Evolutionary conservation across 768 basidiomycete species (phyloP).

Genomic region (Auricularia sp.): DNA sequence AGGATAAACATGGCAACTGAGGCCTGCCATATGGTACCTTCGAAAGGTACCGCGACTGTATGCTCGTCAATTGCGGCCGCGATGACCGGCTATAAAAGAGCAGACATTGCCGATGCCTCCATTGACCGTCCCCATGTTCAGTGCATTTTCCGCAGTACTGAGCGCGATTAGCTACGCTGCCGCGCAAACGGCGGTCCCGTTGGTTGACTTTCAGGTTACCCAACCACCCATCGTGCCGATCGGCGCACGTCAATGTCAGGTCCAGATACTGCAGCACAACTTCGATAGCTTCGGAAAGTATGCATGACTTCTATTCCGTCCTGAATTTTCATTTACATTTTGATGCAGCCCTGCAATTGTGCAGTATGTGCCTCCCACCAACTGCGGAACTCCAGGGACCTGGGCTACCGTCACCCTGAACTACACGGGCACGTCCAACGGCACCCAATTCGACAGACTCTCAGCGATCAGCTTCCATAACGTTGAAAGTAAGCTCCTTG

Average conservation of each 20-base stretch:
- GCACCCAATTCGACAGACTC: conserved; percentile 65
- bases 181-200: conserved; percentile 10
- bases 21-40: no score
- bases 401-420: conserved; percentile 71
- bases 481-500: conserved; percentile 41
- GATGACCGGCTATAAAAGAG: no score
- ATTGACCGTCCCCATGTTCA: no score
- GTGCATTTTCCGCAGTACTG: no score
- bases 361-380: conserved; percentile 51
- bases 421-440: conserved; percentile 68
- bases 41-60: no score
- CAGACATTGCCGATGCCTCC: no score
- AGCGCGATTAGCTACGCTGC: no score
- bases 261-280: conserved; percentile 57
- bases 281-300: conserved; percentile 41
- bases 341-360: conserved; percentile 48
- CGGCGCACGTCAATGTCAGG: conserved; percentile 50
- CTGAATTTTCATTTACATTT: no score
- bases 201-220: conserved; percentile 61
- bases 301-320: no score
- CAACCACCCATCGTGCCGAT: conserved; percentile 62
- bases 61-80: no score
- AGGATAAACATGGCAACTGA: no score
- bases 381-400: conserved; percentile 57
- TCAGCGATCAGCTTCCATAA: conserved; percentile 59